Conservation (phyloP, 2,329 filamentous ascomycete species). For the Talaromyces funiculosus region DNA sequence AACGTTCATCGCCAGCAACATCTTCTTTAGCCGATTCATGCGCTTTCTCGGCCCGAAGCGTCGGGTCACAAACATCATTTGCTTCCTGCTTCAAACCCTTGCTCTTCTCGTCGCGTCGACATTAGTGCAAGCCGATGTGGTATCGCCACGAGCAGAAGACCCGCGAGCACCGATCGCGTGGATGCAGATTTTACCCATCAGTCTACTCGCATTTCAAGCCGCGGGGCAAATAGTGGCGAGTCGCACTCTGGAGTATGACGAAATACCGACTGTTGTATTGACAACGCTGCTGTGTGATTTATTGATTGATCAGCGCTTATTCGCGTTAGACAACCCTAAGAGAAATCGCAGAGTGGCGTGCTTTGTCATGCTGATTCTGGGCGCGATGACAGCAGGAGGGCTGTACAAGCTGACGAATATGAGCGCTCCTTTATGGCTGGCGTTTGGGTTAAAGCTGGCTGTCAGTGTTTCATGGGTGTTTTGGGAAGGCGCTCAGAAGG, state of each 20-base stretch:
- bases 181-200: constrained; percentile 35
- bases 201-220: constrained; percentile 37
- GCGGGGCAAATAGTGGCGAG: constrained; percentile 37
- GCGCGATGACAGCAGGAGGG: constrained; percentile 38
- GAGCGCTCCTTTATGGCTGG: constrained; percentile 37
- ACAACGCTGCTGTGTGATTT: constrained; percentile 38
- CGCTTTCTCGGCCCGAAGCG: constrained; percentile 29
- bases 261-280: constrained; percentile 39
- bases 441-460: constrained; percentile 31
- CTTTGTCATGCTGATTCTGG: constrained; percentile 35
- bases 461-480: constrained; percentile 33
- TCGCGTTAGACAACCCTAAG: constrained; percentile 22
- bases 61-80: constrained; percentile 34
- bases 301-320: constrained; percentile 30
- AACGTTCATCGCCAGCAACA: constrained; percentile 33
- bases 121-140: constrained; percentile 30
- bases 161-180: constrained; percentile 29
- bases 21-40: constrained; percentile 36
- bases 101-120: constrained; percentile 30
- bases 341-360: constrained; percentile 32
- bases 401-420: constrained; percentile 32
- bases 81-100: constrained; percentile 35
- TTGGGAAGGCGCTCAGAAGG: constrained; percentile 23
- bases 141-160: constrained; percentile 27
- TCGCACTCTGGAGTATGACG: constrained; percentile 32